A percentile compares a stretch with the other conserved stretches of the same genome.
phyloP scores from a whole-genome alignment of 192 early-diverging fungal genomes.

The Umbelopsis sp. region DNA sequence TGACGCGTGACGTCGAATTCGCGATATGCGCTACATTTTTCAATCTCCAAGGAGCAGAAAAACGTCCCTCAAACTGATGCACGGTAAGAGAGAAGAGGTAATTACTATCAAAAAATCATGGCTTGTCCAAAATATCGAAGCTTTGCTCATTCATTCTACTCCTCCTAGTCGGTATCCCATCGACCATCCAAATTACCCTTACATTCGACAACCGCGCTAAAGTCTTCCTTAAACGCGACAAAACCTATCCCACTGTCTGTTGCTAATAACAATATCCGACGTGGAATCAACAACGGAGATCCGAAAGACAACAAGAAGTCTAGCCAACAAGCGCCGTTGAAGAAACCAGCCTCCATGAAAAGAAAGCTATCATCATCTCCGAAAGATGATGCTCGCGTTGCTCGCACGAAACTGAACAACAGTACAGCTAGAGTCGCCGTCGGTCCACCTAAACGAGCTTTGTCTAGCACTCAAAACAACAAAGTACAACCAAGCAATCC shows the following conservation, averaged over 20 bases:
- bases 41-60: too few species aligned
- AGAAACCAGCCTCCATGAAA: constrained; percentile 1
- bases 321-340: neutral
- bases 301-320: neutral
- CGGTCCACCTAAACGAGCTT: neutral
- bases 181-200: neutral
- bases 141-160: neutral
- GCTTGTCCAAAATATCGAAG: neutral
- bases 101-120: neutral
- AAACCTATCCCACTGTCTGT: constrained; percentile 9
- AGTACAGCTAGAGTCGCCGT: neutral
- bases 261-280: constrained; percentile 2
- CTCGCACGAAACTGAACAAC: constrained; percentile 11
- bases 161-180: neutral
- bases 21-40: neutral
- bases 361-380: constrained; percentile 7
- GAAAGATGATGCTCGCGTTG: neutral
- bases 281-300: neutral
- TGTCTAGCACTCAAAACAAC: neutral
- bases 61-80: constrained; percentile 1
- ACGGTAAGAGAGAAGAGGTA: constrained; percentile 4
- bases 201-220: neutral
- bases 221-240: neutral
- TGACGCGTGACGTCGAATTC: constrained; percentile 20
- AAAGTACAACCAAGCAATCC: neutral